Conservation (phyloP, 2,329 filamentous ascomycete genomes). For the Ceratocystis albifundus region DNA sequence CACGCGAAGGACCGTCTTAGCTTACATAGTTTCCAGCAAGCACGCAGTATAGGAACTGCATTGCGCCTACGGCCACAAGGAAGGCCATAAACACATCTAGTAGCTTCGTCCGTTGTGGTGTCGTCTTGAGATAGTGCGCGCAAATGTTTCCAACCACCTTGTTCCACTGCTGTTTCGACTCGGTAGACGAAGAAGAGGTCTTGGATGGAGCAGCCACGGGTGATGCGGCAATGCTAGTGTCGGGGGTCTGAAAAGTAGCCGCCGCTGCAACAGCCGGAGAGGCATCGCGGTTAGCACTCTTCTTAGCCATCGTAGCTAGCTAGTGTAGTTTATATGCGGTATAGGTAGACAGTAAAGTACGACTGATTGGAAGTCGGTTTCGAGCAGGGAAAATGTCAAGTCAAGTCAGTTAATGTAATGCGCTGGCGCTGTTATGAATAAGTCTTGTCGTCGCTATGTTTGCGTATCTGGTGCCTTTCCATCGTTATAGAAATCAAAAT, state of each 20-base stretch:
- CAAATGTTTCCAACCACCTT: constrained; percentile 60
- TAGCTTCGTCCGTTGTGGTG: constrained; percentile 82
- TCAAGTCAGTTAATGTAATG: not conserved
- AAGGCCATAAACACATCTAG: constrained; percentile 87
- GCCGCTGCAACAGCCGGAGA: constrained; percentile 25
- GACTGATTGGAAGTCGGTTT: not conserved
- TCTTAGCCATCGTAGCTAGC: constrained; percentile 21
- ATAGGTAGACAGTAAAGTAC: constrained; percentile 24
- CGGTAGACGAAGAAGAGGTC: constrained; percentile 24
- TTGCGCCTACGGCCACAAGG: constrained; percentile 67
- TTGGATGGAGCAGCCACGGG: constrained; percentile 20
- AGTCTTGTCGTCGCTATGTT: not conserved
- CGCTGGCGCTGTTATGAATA: constrained; percentile 10
- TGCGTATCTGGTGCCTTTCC: not conserved
- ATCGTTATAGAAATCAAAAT: not conserved
- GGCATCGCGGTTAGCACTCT: constrained; percentile 22
- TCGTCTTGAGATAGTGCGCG: constrained; percentile 66
- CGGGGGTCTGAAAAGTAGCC: constrained; percentile 22
- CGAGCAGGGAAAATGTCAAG: not conserved
- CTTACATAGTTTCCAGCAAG: constrained; percentile 88
- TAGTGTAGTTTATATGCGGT: constrained; percentile 23
- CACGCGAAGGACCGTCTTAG: constrained; percentile 25
- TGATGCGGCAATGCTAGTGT: constrained; percentile 21
- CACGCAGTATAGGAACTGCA: constrained; percentile 91
- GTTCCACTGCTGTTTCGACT: constrained; percentile 33